Evolutionary conservation across 176 grass and related monocot species (phyloP).

Genomic region (Oryza nivara): DNA sequence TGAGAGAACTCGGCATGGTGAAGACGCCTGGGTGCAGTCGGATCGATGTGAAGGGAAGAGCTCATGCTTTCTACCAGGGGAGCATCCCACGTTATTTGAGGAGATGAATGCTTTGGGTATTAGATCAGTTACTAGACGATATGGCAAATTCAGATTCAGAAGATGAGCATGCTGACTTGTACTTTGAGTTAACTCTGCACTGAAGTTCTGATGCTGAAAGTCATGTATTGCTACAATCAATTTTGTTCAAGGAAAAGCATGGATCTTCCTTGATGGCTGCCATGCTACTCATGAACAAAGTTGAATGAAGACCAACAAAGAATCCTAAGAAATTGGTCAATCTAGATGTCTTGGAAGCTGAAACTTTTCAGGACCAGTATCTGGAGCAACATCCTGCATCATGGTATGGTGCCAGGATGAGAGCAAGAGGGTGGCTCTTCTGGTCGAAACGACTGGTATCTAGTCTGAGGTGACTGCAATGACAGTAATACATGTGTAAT

Average conservation of each 20-base stretch:
- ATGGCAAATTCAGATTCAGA: constrained; percentile 36
- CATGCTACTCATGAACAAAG: not conserved
- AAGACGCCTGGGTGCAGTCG: constrained; percentile 67
- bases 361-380: constrained; percentile 3
- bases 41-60: constrained; percentile 56
- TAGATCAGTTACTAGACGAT: constrained; percentile 41
- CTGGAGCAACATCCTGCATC: not conserved
- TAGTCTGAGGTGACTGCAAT: constrained; percentile 1
- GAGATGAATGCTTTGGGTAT: constrained; percentile 43
- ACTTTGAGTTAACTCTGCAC: not conserved
- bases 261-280: not conserved
- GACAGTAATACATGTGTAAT: not conserved
- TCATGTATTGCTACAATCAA: not conserved
- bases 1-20: constrained; percentile 66
- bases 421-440: not conserved
- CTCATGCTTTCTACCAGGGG: constrained; percentile 61
- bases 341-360: not conserved
- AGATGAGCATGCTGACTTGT: constrained; percentile 3
- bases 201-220: not conserved
- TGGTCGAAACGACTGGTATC: not conserved
- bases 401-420: not conserved
- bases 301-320: not conserved
- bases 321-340: not conserved
- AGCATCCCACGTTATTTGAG: constrained; percentile 35
- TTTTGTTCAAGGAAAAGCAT: not conserved